Percentiles rank a stretch among this genome's conserved stretches.
Conservation (phyloP, 192 early-diverging fungal genomes). For the Rhizophagus sp. region DNA sequence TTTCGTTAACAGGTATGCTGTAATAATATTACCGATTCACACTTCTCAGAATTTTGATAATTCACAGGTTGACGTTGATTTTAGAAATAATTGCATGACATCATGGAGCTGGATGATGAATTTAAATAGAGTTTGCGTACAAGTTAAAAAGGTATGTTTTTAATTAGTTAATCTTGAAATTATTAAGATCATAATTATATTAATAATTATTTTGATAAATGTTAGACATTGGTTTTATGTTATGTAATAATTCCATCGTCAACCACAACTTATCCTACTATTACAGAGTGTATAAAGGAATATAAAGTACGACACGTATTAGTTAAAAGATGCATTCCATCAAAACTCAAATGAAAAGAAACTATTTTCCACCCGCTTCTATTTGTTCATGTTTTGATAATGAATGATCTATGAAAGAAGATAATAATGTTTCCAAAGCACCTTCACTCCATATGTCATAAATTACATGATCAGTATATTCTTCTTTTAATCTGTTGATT, state of each 20-base stretch:
- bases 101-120: not conserved
- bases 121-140: slow-evolving; percentile 18
- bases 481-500: not conserved
- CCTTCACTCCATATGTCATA: not conserved
- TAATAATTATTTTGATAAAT: not conserved
- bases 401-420: not conserved
- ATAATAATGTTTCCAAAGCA: not conserved
- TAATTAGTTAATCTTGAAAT: not conserved
- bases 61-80: not conserved
- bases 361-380: not conserved
- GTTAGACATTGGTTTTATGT: slow-evolving; percentile 9
- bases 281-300: not conserved
- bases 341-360: not conserved
- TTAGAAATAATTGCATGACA: not conserved
- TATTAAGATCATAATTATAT: not conserved
- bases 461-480: not conserved
- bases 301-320: slow-evolving; percentile 6
- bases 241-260: slow-evolving; percentile 5
- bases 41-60: not conserved
- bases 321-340: slow-evolving; percentile 2
- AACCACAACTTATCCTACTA: not conserved
- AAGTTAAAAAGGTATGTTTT: slow-evolving; percentile 11
- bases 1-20: not conserved
- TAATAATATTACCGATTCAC: slow-evolving; percentile 7
- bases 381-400: not conserved